phyloP scores from a whole-genome alignment of 2,329 filamentous ascomycete genomes.

The Cercospora canescens region DNA sequence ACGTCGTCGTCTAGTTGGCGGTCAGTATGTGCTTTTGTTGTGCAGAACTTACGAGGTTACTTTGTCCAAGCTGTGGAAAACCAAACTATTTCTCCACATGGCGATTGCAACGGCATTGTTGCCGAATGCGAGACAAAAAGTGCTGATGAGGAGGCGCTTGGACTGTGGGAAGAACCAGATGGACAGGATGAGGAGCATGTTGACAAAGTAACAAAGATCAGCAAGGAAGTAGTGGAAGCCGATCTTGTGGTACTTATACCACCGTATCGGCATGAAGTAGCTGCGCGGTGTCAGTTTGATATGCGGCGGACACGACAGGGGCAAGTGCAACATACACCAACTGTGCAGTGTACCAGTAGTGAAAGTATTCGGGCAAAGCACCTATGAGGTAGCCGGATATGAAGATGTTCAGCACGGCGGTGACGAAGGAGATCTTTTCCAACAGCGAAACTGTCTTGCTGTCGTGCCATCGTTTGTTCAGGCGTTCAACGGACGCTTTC shows the following conservation, averaged over 20 bases:
- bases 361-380: constrained; percentile 80
- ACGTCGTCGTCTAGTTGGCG: constrained; percentile 24
- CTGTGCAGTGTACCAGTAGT: constrained; percentile 72
- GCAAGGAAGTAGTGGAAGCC: constrained; percentile 97
- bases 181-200: constrained; percentile 76
- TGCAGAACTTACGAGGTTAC: constrained; percentile 66
- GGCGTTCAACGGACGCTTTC: constrained; percentile 82
- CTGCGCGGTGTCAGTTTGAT: constrained; percentile 38
- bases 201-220: constrained; percentile 98
- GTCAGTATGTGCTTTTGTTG: constrained; percentile 14
- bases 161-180: constrained; percentile 90
- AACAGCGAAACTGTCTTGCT: constrained; percentile 82
- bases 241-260: constrained; percentile 83
- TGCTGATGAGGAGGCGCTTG: constrained; percentile 86
- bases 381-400: constrained; percentile 93
- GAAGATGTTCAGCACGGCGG: constrained; percentile 94
- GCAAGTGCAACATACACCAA: constrained; percentile 28
- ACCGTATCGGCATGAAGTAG: constrained; percentile 97
- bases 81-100: constrained; percentile 98
- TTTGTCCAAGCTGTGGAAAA: constrained; percentile 98
- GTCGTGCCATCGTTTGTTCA: constrained; percentile 84
- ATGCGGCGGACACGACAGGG: not conserved
- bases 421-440: constrained; percentile 96
- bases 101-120: constrained; percentile 98
- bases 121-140: constrained; percentile 89